Conservation (phyloP, 2,329 filamentous ascomycete species). For the Scedosporium boydii region DNA sequence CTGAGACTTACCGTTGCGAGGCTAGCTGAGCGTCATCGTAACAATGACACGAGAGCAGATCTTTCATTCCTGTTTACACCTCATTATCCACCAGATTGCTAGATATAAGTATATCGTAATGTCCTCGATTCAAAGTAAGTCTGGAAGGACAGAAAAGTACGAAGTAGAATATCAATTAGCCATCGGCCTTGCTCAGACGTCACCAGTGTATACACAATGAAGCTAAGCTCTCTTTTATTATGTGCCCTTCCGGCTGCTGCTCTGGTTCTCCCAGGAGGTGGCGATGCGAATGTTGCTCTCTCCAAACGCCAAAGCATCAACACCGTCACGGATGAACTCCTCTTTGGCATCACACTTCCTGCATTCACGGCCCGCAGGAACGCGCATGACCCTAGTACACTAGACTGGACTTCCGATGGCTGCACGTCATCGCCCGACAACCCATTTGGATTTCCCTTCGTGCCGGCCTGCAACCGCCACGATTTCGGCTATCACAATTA, state of each 20-base stretch:
- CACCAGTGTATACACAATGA: background rate
- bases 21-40: background rate
- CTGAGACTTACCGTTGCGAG: background rate
- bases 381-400: slow-evolving; percentile 24
- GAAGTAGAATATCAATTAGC: no score
- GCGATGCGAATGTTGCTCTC: background rate
- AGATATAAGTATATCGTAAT: no score
- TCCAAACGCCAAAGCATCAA: background rate
- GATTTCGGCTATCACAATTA: slow-evolving; percentile 50
- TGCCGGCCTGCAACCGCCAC: slow-evolving; percentile 39
- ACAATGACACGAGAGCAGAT: no score
- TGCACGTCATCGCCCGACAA: slow-evolving; percentile 33
- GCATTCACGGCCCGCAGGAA: slow-evolving; percentile 31
- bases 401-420: slow-evolving; percentile 32
- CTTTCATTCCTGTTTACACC: background rate
- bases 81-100: background rate
- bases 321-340: slow-evolving; percentile 31
- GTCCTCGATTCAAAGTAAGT: no score
- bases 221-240: background rate
- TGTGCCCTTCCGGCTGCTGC: background rate
- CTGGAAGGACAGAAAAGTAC: no score
- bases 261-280: background rate
- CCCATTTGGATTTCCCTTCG: slow-evolving; percentile 32
- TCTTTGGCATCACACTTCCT: slow-evolving; percentile 32
- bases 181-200: no score